Evolutionary conservation across 1,139 yeast species (phyloP).

Genomic region (Candida neerlandica): DNA sequence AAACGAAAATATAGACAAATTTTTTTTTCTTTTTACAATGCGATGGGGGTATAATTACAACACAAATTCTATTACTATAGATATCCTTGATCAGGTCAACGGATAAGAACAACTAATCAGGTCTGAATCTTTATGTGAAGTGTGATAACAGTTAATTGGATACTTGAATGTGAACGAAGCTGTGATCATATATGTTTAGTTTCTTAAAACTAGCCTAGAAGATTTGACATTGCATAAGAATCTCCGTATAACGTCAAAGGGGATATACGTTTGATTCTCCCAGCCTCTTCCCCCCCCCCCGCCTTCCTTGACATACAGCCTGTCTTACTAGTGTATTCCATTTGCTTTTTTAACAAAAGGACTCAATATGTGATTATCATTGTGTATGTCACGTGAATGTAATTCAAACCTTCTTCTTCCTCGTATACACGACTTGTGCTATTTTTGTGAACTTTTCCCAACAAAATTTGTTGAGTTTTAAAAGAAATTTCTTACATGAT

Average conservation of each 20-base stretch:
- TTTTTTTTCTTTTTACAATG: not conserved
- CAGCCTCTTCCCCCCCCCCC: no score
- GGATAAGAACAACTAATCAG: not conserved
- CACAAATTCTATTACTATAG: not conserved
- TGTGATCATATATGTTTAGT: no score
- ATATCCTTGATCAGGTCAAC: not conserved
- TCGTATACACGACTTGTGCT: not conserved
- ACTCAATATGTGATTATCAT: not conserved
- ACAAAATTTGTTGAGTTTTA: conserved; percentile 2
- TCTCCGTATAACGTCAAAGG: no score
- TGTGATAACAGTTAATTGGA: no score
- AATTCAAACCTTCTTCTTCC: not conserved
- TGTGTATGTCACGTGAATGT: not conserved
- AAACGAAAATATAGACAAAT: not conserved
- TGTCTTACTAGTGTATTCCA: no score
- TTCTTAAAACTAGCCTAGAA: no score
- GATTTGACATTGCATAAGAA: no score
- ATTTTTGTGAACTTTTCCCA: not conserved
- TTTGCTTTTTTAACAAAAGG: no score
- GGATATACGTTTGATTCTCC: no score
- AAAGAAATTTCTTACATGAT: not conserved
- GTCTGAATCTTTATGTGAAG: no score
- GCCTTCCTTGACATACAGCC: no score
- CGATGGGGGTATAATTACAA: not conserved
- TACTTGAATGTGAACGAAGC: no score